Evolutionary conservation across 352 stramenopile genomes (phyloP), one percentile per base, ranked within the genome.

Genomic region (Bremia lactucae): DNA sequence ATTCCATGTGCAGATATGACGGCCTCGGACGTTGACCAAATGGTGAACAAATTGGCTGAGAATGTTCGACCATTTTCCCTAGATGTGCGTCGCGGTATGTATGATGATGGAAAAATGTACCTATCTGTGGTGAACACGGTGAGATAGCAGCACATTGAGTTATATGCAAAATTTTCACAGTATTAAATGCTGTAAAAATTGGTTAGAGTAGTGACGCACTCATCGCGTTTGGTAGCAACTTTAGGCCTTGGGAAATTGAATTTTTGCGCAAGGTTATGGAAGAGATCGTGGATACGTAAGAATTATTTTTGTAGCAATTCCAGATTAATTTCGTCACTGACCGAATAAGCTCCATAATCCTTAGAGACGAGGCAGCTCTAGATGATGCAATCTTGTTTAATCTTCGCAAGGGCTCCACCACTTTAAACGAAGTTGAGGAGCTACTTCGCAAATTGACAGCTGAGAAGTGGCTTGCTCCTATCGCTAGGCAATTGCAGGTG

Each of bases 21-120:
- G 13, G 39, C 59, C 6, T 46, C 56, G 0, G 67, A 84, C n/a
- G 61, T 88, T 37, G 73, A 85, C 31, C 51, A 70, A 26, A 83
- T 86, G 52, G 49, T 85, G 39, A 76, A 65, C 25, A 68, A 71
- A 34, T 63, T 91, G 28, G 66, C 65, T 2, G 53, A 55, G 15
- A 77, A 52, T 24, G 65, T 91, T 36, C 75, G 68, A 29, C 43
- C 60, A 22, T 87, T 86, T 45, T 65, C 73, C 24, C 62, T 91
- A 5, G 78, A 91, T 41, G 58, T 91, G 16, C 75, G 75, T 37
- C 68, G 73, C 34, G 55, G 67, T 34, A 76, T 91, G 49, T 87
- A 83, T 46, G 78, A 91, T 57, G 70, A 91, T 44, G 78, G 78
- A 31, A 82, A 86, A 42, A 76, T 87, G 63, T 88, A 91, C 46